Conservation (phyloP, 2,329 filamentous ascomycete species). For the Fonsecaea erecta region DNA sequence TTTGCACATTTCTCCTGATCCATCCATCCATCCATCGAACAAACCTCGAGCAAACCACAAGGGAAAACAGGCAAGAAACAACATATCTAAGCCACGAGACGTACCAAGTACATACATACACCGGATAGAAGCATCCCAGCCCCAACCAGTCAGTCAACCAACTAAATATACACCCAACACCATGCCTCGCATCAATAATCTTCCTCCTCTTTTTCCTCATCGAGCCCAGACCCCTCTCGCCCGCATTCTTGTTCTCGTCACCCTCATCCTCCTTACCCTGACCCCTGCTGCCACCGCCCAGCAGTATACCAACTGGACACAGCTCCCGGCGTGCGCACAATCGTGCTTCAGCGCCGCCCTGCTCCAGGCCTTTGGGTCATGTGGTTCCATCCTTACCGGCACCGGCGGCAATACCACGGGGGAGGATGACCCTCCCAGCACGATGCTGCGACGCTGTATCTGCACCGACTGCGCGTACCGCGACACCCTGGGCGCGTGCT, state of each 20-base stretch:
- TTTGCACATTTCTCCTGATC: too few species aligned
- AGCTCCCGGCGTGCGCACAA: background rate
- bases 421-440: background rate
- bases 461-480: background rate
- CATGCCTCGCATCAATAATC: too few species aligned
- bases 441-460: background rate
- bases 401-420: background rate
- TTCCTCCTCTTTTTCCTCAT: too few species aligned
- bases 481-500: background rate
- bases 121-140: too few species aligned
- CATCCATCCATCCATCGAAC: too few species aligned
- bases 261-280: background rate
- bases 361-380: background rate
- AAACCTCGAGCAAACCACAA: too few species aligned
- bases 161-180: too few species aligned
- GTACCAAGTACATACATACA: too few species aligned
- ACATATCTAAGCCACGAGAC: too few species aligned
- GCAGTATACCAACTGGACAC: background rate
- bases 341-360: background rate
- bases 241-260: background rate
- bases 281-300: background rate
- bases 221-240: background rate
- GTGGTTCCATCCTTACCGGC: background rate
- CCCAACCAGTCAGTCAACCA: too few species aligned
- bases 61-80: too few species aligned